Evolutionary conservation across 1,284 basidiomycete species (phyloP).

Genomic region (Leccinum pallidistipes): DNA sequence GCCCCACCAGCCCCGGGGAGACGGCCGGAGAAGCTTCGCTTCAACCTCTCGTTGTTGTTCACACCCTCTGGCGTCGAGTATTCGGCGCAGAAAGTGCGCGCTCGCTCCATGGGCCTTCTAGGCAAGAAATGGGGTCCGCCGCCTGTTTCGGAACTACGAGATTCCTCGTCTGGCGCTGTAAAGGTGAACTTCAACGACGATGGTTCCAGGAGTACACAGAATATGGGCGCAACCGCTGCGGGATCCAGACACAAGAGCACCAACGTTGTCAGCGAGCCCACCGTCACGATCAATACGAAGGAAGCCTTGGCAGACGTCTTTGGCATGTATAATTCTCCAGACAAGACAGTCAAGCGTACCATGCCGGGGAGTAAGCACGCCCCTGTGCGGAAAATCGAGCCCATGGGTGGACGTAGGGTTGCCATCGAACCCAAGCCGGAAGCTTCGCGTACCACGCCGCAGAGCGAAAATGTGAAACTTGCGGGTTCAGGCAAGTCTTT

Average conservation of each 20-base stretch:
- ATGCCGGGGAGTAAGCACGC: conserved; percentile 67
- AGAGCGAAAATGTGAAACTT: conserved; percentile 40
- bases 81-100: conserved; percentile 72
- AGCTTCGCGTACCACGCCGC: conserved; percentile 38
- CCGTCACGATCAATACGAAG: conserved; percentile 85
- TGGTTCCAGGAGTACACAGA: conserved; percentile 44
- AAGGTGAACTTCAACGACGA: conserved; percentile 57
- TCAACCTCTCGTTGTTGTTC: conserved; percentile 66
- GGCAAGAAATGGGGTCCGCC: conserved; percentile 80
- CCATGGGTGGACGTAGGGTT: conserved; percentile 35
- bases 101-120: conserved; percentile 73
- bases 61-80: conserved; percentile 69
- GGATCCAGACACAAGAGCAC: conserved; percentile 41
- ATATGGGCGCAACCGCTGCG: conserved; percentile 35
- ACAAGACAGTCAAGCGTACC: conserved; percentile 62
- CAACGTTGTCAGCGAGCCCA: conserved; percentile 44
- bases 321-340: conserved; percentile 89
- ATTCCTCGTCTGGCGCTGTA: conserved; percentile 31
- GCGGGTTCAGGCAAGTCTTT: conserved; percentile 42
- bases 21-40: conserved; percentile 66
- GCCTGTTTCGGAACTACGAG: conserved; percentile 45
- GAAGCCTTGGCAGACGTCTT: conserved; percentile 92
- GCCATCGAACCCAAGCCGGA: conserved; percentile 20
- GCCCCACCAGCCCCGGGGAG: conserved; percentile 64
- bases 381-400: conserved; percentile 62